These are phyloP conservation scores for Ophiostoma perfectum DNA, from an alignment of 2,329 filamentous ascomycete species.

Conservation along the genomic window DNA sequence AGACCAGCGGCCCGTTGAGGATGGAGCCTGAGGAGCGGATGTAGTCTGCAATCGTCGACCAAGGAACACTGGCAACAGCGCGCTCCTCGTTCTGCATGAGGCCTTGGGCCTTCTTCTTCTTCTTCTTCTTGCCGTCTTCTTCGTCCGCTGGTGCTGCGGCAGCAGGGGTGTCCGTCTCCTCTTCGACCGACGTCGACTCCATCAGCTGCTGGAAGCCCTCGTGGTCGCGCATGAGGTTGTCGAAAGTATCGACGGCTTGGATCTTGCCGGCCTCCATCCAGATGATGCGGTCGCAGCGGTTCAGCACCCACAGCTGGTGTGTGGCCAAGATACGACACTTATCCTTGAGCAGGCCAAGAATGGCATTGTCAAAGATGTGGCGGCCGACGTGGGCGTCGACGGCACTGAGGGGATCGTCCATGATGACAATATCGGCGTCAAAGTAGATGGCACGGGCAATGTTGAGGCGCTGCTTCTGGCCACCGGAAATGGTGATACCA, in stretches of 20 bases:
- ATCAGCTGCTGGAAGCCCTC: conserved; percentile 76
- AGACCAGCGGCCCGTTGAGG: conserved; percentile 60
- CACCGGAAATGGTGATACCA: conserved; percentile 90
- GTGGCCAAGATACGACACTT: conserved; percentile 91
- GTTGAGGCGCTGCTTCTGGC: conserved; percentile 91
- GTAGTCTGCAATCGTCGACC: conserved; percentile 74
- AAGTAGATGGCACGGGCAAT: conserved; percentile 79
- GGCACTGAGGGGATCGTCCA: conserved; percentile 65
- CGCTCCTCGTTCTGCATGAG: conserved; percentile 71
- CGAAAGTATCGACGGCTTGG: conserved; percentile 80
- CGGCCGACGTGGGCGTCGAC: conserved; percentile 66
- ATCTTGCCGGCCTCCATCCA: conserved; percentile 87
- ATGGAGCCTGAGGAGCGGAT: conserved; percentile 68
- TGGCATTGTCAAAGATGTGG: conserved; percentile 88
- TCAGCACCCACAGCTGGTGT: conserved; percentile 90
- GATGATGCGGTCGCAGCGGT: conserved; percentile 83
- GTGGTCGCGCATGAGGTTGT: conserved; percentile 76
- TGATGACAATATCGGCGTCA: conserved; percentile 60
- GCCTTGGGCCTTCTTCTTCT: conserved; percentile 53
- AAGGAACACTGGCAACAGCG: conserved; percentile 70
- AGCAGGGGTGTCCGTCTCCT: conserved; percentile 50
- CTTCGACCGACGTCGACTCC: conserved; percentile 73
- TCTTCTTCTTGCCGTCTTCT: conserved; percentile 40
- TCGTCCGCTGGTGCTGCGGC: neutral
- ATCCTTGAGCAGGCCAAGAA: conserved; percentile 78